Base-by-base conservation (phyloP, 1,284 basidiomycete genomes). In the Agroathelia rolfsii region DNA sequence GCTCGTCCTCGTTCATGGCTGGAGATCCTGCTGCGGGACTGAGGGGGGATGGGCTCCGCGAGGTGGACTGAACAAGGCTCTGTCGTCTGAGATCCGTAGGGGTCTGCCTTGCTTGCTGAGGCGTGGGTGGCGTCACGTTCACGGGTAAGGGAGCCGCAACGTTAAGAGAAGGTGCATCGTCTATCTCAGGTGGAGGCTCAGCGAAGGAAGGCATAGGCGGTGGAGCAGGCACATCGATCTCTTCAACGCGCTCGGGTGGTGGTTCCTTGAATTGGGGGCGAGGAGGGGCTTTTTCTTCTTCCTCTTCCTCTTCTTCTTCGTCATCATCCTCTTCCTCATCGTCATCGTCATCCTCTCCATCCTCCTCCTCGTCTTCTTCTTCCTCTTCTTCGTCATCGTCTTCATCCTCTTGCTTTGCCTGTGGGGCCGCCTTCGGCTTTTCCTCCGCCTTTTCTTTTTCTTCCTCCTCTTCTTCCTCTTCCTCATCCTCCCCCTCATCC, bases 241-340 rank as follows among this genome's bases (percentile, higher is more conserved):
- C 35, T 6, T 54, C 50, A 28, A 27, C 34, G 10, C 10, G 24
- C 41, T 59, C 58, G 17, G 58, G 55, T 2, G 53, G 51, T 14
- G 58, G 58, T 20, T 69, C 64, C 49, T 64, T 68, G 57, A 70
- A 70, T 12, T 46, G 43, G 3, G 72, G 72, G 21, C 69, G 59
- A 9, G 63, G 55, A n/a, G 72, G 68, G 12, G 63, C 44, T 39
- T 67, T 62, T 8, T 63, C 58, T 12, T 51, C 39, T 45, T 65
- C 64, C 1, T n/a, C n/a, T n/a, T n/a, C n/a, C n/a, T n/a, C n/a
- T n/a, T n/a, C n/a, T n/a, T n/a, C n/a, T n/a, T n/a, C n/a, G n/a
- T n/a, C n/a, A n/a, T n/a, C n/a, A n/a, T n/a, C n/a, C n/a, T n/a
- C n/a, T n/a, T n/a, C n/a, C n/a, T n/a, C n/a, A n/a, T n/a, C n/a